A percentile compares a stretch with the other conserved stretches of the same genome.
phyloP scores from a whole-genome alignment of 805 yeast genomes.

The Wickerhamomyces xylosicus region DNA sequence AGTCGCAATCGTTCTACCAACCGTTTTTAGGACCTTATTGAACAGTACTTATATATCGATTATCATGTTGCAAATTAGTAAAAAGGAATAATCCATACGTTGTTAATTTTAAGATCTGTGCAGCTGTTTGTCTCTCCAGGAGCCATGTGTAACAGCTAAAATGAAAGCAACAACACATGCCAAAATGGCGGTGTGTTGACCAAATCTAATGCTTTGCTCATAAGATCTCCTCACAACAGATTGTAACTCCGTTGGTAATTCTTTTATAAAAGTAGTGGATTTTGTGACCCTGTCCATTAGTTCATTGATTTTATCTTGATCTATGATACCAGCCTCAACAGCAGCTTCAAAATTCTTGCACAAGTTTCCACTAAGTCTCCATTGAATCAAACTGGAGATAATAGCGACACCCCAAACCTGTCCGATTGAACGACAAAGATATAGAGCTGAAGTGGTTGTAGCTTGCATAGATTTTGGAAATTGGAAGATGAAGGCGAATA shows the following conservation, averaged over 20 bases:
- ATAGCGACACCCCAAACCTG: conserved; percentile 53
- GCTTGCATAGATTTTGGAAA: conserved; percentile 56
- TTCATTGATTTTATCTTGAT: conserved; percentile 3
- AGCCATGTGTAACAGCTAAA: no score
- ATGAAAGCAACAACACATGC: background rate
- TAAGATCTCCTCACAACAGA: conserved; percentile 4
- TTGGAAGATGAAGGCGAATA: conserved; percentile 57
- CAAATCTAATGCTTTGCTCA: conserved; percentile 10
- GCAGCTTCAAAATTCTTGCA: conserved; percentile 6
- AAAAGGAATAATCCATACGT: no score
- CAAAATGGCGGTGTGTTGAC: conserved; percentile 1
- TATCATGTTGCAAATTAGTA: no score
- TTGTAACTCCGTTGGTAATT: conserved; percentile 7
- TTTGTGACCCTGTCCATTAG: conserved; percentile 8
- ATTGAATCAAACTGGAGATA: conserved; percentile 9
- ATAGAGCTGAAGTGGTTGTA: conserved; percentile 51
- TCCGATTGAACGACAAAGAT: conserved; percentile 54
- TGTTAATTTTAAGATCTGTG: no score
- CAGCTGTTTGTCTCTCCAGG: no score
- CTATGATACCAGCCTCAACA: no score
- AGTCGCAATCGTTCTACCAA: no score
- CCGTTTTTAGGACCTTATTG: no score
- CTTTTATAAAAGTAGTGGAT: conserved; percentile 10
- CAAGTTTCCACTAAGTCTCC: conserved; percentile 3
- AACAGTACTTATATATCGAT: no score